phyloP scores from a whole-genome alignment of 1,139 yeast species.

The Candida sp. region DNA sequence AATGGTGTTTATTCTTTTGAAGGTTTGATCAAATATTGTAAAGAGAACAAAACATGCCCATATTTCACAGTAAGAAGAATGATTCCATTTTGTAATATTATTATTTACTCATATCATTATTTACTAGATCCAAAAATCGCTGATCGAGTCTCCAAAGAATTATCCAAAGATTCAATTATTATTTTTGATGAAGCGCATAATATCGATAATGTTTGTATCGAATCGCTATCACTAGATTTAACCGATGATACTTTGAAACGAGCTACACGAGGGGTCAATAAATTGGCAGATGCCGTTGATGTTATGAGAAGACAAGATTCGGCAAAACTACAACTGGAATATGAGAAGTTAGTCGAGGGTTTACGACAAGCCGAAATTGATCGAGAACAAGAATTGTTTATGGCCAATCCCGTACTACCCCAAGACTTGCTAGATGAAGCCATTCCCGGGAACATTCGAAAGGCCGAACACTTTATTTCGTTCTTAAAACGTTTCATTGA shows the following conservation, averaged over 20 bases:
- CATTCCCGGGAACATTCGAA: slow-evolving; percentile 92
- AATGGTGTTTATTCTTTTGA: slow-evolving; percentile 95
- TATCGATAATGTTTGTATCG: slow-evolving; percentile 97
- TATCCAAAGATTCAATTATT: slow-evolving; percentile 89
- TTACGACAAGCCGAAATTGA: slow-evolving; percentile 73
- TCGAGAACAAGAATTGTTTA: slow-evolving; percentile 74
- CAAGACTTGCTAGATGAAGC: slow-evolving; percentile 88
- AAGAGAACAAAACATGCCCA: slow-evolving; percentile 81
- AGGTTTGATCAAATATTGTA: slow-evolving; percentile 72
- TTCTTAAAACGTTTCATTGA: slow-evolving; percentile 91
- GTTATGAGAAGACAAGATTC: slow-evolving; percentile 83
- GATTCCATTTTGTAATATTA: slow-evolving; percentile 93
- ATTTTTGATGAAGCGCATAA: slow-evolving; percentile 99
- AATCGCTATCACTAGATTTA: slow-evolving; percentile 81
- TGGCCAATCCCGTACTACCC: slow-evolving; percentile 86
- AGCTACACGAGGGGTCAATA: slow-evolving; percentile 68
- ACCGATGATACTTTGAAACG: slow-evolving; percentile 45
- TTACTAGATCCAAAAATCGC: slow-evolving; percentile 95
- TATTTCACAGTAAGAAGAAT: slow-evolving; percentile 97
- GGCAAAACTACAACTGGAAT: slow-evolving; percentile 81
- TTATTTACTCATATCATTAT: slow-evolving; percentile 95
- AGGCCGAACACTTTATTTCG: slow-evolving; percentile 96
- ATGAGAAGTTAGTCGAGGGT: slow-evolving; percentile 88
- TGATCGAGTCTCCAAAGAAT: slow-evolving; percentile 87
- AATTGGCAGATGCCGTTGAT: slow-evolving; percentile 71